Base-by-base conservation (phyloP, 768 basidiomycete species). In the Suillus brevipes region DNA sequence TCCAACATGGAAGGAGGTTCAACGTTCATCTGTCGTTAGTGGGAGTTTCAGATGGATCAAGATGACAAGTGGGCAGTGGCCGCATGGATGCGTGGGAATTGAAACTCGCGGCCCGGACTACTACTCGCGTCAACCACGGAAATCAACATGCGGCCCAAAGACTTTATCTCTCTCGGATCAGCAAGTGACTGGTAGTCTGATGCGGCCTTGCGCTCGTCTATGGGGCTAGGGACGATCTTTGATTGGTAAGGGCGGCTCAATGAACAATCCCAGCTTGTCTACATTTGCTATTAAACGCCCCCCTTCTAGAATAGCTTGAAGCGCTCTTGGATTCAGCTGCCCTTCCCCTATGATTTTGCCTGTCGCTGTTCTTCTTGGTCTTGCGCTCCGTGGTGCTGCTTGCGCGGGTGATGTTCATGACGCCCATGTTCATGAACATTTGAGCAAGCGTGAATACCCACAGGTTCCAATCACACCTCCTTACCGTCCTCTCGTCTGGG, bases 401-500 rank as follows among this genome's bases (percentile, higher is more conserved):
- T 74, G 72, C 53, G 42, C 63, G 20, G 70, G 73, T 25, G 16
- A 61, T 52, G 66, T 63, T 66, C 77, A 62, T 68, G 72, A 68
- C 31, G 70, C 70, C 23, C 68, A 77, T 57, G 72, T 67, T 18
- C 79, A 81, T 67, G 73, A 63, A 23, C 78, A 81, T 60, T 50
- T 60, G 16, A 53, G 59, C 57, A 78, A 74, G 64, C 79, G 82
- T 61, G 78, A 79, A 60, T 74, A 77, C 60, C 81, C 84, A 0
- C 75, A 80, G 55, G 67, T 76, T 16, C 77, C 78, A 16, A 74
- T 88, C 38, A 78, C 85, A 0, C 81, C 81, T 20, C 94, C 94
- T 5, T 83, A 84, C 63, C 80, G 88, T 23, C 84, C 86, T 28
- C 82, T 97, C 16, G 84, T 86, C 60, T 95, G 94, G 95, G 87